A percentile compares a stretch with the other conserved stretches of the same genome.
Conservation (phyloP, 2,329 filamentous ascomycete species). For the Verticillium klebahnii region DNA sequence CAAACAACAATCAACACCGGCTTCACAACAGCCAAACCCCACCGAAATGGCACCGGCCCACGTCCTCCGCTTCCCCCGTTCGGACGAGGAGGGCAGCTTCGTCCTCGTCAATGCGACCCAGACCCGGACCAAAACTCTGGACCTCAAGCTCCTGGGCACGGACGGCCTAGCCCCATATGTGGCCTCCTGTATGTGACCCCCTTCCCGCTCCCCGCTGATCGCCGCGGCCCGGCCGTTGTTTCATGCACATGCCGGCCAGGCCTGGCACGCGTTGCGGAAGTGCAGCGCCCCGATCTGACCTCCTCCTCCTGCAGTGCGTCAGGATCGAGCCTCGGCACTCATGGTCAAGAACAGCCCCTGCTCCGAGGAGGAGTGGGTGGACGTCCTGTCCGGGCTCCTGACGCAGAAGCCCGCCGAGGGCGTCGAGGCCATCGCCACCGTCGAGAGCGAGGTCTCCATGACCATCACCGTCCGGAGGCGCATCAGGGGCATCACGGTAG, state of each 20-base stretch:
- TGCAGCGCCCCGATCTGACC: neutral
- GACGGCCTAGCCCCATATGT: constrained; percentile 60
- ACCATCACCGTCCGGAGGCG: constrained; percentile 61
- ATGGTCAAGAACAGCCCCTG: constrained; percentile 50
- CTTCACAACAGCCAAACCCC: neutral
- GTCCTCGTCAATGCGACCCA: constrained; percentile 58
- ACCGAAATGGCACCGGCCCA: neutral
- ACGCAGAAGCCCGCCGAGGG: constrained; percentile 44
- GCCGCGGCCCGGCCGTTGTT: constrained; percentile 6
- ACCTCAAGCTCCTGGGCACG: constrained; percentile 64
- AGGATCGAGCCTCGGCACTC: constrained; percentile 48
- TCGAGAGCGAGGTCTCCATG: constrained; percentile 48
- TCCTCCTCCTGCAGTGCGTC: constrained; percentile 17
- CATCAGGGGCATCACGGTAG: constrained; percentile 64
- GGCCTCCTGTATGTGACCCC: constrained; percentile 45
- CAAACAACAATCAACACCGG: neutral
- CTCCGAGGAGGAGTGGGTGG: constrained; percentile 62
- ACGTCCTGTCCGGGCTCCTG: constrained; percentile 53
- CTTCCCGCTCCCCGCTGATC: constrained; percentile 9
- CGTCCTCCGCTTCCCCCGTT: constrained; percentile 56
- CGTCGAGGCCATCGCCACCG: constrained; percentile 56
- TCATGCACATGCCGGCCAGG: neutral
- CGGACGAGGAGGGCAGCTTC: constrained; percentile 45
- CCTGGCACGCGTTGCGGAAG: neutral
- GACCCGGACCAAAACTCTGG: constrained; percentile 47